phyloP scores from a whole-genome alignment of 2,329 filamentous ascomycete species.

The Thelonectria rubi region DNA sequence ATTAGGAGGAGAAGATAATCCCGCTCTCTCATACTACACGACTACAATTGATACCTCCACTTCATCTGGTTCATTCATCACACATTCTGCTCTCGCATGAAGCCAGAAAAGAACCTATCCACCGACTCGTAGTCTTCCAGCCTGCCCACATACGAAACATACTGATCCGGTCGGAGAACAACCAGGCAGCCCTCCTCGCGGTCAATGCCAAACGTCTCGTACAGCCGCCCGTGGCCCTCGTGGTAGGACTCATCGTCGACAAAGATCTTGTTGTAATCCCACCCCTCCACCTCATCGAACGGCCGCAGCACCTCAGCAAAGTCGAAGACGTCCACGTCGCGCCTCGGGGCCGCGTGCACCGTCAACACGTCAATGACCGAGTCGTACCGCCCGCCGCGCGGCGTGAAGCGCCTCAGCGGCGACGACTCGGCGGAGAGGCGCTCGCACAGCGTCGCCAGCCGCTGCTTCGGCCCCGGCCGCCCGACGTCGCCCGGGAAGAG shows the following conservation, averaged over 20 bases:
- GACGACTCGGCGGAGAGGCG: constrained; percentile 50
- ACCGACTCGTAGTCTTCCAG: constrained; percentile 24
- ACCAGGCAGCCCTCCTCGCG: constrained; percentile 64
- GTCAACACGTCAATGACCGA: constrained; percentile 67
- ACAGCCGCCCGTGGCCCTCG: constrained; percentile 60
- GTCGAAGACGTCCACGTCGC: constrained; percentile 58
- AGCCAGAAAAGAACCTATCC: constrained; percentile 19
- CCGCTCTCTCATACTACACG: too few relatives aligned
- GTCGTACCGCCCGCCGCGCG: constrained; percentile 17
- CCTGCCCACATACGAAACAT: constrained; percentile 54
- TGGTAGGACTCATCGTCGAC: constrained; percentile 64
- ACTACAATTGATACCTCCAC: not conserved
- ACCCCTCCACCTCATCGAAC: constrained; percentile 55
- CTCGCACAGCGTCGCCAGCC: constrained; percentile 14
- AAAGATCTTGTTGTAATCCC: constrained; percentile 66
- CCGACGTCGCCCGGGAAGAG: constrained; percentile 70
- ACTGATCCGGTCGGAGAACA: constrained; percentile 72
- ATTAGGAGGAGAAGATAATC: too few relatives aligned
- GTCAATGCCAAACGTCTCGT: constrained; percentile 68
- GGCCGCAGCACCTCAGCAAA: constrained; percentile 57
- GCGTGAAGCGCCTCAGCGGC: constrained; percentile 27
- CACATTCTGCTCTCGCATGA: constrained; percentile 5
- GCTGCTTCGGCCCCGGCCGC: constrained; percentile 46
- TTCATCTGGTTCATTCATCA: not conserved
- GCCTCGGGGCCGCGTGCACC: constrained; percentile 63